Evolutionary conservation across 1,284 basidiomycete genomes (phyloP), one percentile per base, ranked within the genome.

Genomic region (Tylopilus sp.): DNA sequence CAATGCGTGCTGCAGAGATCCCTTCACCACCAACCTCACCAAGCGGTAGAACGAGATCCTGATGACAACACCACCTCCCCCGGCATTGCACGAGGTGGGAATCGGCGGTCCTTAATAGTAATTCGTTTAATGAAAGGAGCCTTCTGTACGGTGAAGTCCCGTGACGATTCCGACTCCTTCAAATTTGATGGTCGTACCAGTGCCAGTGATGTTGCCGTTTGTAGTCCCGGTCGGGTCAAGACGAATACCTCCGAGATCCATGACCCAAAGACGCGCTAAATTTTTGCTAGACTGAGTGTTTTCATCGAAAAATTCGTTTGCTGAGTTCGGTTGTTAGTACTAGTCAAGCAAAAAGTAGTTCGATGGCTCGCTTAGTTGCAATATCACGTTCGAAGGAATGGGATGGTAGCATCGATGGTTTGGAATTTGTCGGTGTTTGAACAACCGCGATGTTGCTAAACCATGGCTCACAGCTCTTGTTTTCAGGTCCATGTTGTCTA

Each of bases 11-110:
- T 44, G 43, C 44, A 54, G 42, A 54, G 36, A 57, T 41, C 45
- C 42, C 37, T 43, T 57, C 29, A 11, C 47, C 52, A 52, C 41
- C 35, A 54, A 50, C 36, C 45, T 25, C 37, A 48, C 29, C 45
- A 33, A 56, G n/a, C 15, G 20, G 46, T 29, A 19, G 32, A 44
- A 47, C 20, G 44, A 54, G 42, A 43, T 41, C 37, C 33, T 14
- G 26, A 48, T 48, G 42, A 32, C 42, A 26, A 14, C 28, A n/a
- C 29, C 24, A 22, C 45, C 32, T 26, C 39, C 29, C 39, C 45
- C 44, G 20, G 26, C 15, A n/a, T 41, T 41, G 42, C 29, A 46
- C 43, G 49, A 56, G 59, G 63, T 58, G 65, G 58, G 67, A 67
- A 68, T 56, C 50, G 26, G 44, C 36, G 32, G 53, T 60, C 56